phyloP scores from a whole-genome alignment of 2,329 filamentous ascomycete species.

The Fusarium mundagurra region DNA sequence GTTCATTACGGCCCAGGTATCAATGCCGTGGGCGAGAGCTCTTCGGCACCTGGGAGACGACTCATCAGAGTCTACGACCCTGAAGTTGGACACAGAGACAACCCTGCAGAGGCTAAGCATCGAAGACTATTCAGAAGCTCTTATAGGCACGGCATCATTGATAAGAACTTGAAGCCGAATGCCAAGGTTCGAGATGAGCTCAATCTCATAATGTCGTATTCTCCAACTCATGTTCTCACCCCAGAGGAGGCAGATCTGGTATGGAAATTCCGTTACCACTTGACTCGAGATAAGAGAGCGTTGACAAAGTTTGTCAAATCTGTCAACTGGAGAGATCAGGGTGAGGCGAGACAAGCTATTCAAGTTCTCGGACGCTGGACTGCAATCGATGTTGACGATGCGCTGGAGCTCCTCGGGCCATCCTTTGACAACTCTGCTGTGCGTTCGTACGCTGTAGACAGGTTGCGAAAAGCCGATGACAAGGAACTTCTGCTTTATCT shows the following conservation, averaged over 20 bases:
- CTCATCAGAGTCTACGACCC: constrained; percentile 92
- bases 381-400: constrained; percentile 96
- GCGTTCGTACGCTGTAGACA: constrained; percentile 91
- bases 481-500: constrained; percentile 91
- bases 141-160: constrained; percentile 88
- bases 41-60: constrained; percentile 62
- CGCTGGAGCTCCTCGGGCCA: constrained; percentile 90
- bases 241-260: constrained; percentile 95
- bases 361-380: constrained; percentile 94
- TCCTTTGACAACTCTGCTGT: constrained; percentile 90
- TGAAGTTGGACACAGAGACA: constrained; percentile 87
- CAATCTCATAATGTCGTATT: constrained; percentile 90
- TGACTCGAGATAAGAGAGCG: constrained; percentile 90
- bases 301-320: constrained; percentile 98
- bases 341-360: constrained; percentile 88
- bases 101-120: constrained; percentile 95
- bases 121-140: constrained; percentile 90
- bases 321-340: constrained; percentile 89
- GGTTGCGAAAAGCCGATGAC: constrained; percentile 90
- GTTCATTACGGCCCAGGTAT: constrained; percentile 93
- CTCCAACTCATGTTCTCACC: constrained; percentile 87
- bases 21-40: constrained; percentile 68
- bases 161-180: constrained; percentile 95
- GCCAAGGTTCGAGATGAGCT: constrained; percentile 94
- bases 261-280: constrained; percentile 96